Base-by-base conservation (phyloP, 345 rosid genomes). In the Lumnitzera littorea region DNA sequence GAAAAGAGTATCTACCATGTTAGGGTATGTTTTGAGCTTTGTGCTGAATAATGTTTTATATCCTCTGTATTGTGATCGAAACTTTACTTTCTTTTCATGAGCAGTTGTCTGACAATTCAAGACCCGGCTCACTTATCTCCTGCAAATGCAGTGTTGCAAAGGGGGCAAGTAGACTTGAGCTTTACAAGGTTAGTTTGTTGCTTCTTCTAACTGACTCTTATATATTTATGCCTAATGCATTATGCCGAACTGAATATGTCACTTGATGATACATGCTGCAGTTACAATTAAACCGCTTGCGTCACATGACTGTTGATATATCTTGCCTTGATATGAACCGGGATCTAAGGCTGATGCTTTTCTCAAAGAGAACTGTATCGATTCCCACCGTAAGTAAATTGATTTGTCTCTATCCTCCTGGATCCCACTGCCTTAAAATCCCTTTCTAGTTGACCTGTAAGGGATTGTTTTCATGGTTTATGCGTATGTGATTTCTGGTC, bases 301-400 rank as follows among this genome's bases (percentile, higher is more conserved):
- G 86, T 47, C 77, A 86, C 50, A 67, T 84, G 80, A 73, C 81
- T 48, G 60, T 58, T 24, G 94, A 89, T 65, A 60, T 84, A 50
- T 81, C 87, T 0, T 86, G 87, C 70, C 78, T 81, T 56, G 73
- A 75, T 57, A 82, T 70, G 78, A 70, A 79, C 80, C 64, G 82
- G 6, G 96, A 86, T 67, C 65, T 89, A 70, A 84, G 96, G 80
- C 65, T 89, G 31, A 70, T 76, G 84, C 66, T 86, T 11, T 10
- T 67, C 67, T 43, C 78, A 46, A 84, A 82, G 69, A 81, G 70
- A 68, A 75, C 68, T 55, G 25, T 78, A 36, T 66, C 72, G 10
- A 23, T 62, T 64, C 76, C 76, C 15, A 60, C 68, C 1, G 89
- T 83, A 64, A 85, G 83, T 12, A 47, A 47, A 10, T 13, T 36